These are phyloP conservation scores for Exserohilum turcica DNA, from an alignment of 2,329 filamentous ascomycete species.

Conservation along the genomic window DNA sequence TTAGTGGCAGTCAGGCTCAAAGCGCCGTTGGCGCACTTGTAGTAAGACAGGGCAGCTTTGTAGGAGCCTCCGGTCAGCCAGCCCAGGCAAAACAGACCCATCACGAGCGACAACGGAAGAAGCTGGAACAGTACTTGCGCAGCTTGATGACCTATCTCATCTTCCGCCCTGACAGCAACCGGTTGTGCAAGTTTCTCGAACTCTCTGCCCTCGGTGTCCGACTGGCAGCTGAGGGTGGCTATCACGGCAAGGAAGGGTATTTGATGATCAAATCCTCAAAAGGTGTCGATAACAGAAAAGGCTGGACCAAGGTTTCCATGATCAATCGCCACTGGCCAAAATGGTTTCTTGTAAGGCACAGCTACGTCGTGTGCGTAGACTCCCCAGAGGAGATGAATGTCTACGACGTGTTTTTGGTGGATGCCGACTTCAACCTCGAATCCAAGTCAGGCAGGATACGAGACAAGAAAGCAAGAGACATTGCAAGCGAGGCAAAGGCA, in stretches of 20 bases:
- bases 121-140: conserved; percentile 86
- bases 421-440: conserved; percentile 82
- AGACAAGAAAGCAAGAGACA: conserved; percentile 63
- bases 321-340: conserved; percentile 86
- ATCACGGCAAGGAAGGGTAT: conserved; percentile 96
- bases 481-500: conserved; percentile 68
- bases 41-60: conserved; percentile 48
- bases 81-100: conserved; percentile 62
- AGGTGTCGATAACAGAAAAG: conserved; percentile 81
- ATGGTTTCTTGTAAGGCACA: conserved; percentile 98
- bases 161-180: conserved; percentile 93
- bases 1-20: conserved; percentile 39
- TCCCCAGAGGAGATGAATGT: conserved; percentile 99
- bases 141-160: conserved; percentile 97
- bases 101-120: conserved; percentile 78
- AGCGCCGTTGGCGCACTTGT: conserved; percentile 30
- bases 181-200: conserved; percentile 93
- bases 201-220: conserved; percentile 92
- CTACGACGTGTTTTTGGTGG: conserved; percentile 97
- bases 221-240: conserved; percentile 91
- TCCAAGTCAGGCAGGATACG: conserved; percentile 63
- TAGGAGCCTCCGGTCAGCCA: conserved; percentile 43
- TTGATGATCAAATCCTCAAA: conserved; percentile 91
- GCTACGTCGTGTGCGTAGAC: conserved; percentile 97
- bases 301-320: conserved; percentile 77